A percentile compares a stretch with the other conserved stretches of the same genome.
Conservation (phyloP, 2,329 filamentous ascomycete species). For the Penicillium sp. region DNA sequence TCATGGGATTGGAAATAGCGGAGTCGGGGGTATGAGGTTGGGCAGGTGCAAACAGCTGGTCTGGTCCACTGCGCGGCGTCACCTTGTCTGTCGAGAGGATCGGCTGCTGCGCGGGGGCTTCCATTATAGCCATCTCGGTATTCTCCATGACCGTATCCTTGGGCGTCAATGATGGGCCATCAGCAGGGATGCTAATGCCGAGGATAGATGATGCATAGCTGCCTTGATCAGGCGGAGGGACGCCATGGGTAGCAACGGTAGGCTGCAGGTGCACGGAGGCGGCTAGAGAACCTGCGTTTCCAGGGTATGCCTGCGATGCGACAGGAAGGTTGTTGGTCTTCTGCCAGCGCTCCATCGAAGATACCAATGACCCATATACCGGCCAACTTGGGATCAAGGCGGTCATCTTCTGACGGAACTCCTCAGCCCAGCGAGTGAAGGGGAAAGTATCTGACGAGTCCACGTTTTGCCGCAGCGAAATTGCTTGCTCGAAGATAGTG, state of each 20-base stretch:
- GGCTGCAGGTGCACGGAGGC: conserved; percentile 13
- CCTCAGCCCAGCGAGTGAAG: conserved; percentile 40
- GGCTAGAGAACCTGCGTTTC: conserved; percentile 5
- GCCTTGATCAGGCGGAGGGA: conserved; percentile 22
- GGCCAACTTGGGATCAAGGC: conserved; percentile 39
- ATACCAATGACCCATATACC: conserved; percentile 37
- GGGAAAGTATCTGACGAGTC: conserved; percentile 39
- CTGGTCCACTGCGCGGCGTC: conserved; percentile 26
- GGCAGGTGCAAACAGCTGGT: conserved; percentile 25
- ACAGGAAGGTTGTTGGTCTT: conserved; percentile 24
- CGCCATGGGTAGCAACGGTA: conserved; percentile 11
- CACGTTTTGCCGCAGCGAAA: conserved; percentile 33
- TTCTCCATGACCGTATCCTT: conserved; percentile 39
- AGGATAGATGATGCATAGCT: conserved; percentile 36
- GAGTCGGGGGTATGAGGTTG: conserved; percentile 42
- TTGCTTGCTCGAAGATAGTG: conserved; percentile 42
- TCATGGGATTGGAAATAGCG: conserved; percentile 32
- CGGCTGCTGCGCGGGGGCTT: conserved; percentile 25
- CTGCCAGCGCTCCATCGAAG: conserved; percentile 36
- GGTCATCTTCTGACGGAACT: conserved; percentile 35
- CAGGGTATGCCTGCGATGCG: conserved; percentile 10
- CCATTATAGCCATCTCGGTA: conserved; percentile 32
- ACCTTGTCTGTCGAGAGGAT: conserved; percentile 25
- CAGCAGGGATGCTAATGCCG: conserved; percentile 39
- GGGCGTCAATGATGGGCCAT: conserved; percentile 38